A percentile compares a stretch with the other conserved stretches of the same genome.
phyloP scores from a whole-genome alignment of 1,139 yeast genomes.

The Geotrichum europaeum region DNA sequence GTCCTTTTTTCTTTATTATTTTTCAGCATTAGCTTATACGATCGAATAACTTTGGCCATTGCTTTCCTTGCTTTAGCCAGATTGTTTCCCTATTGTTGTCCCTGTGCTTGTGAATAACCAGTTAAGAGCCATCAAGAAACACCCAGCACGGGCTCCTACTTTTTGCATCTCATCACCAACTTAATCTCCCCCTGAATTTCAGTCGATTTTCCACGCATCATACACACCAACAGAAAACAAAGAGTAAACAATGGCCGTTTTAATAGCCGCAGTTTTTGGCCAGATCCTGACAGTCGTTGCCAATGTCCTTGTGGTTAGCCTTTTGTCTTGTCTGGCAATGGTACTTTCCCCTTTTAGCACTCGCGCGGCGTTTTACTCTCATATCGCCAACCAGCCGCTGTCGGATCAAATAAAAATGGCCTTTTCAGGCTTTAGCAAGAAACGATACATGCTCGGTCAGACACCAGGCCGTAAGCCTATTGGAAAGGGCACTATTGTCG shows the following conservation, averaged over 20 bases:
- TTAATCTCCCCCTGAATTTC: background rate
- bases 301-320: slow-evolving; percentile 11
- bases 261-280: slow-evolving; percentile 8
- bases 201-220: background rate
- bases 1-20: background rate
- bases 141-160: background rate
- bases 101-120: background rate
- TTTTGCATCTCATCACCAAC: background rate
- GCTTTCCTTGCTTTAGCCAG: background rate
- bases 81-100: background rate
- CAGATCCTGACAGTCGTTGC: slow-evolving; percentile 16
- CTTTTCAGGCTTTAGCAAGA: slow-evolving; percentile 7
- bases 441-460: slow-evolving; percentile 14
- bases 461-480: slow-evolving; percentile 11
- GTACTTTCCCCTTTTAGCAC: slow-evolving; percentile 13
- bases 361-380: slow-evolving; percentile 3
- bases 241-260: slow-evolving; percentile 1
- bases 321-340: slow-evolving; percentile 13
- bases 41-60: background rate
- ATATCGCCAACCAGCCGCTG: slow-evolving; percentile 14
- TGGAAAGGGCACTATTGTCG: background rate
- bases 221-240: background rate
- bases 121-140: background rate
- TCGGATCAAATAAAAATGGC: slow-evolving; percentile 14
- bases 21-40: background rate